Base-by-base conservation (phyloP, 306 rosid genomes). In the Casuarina equisetifolia region DNA sequence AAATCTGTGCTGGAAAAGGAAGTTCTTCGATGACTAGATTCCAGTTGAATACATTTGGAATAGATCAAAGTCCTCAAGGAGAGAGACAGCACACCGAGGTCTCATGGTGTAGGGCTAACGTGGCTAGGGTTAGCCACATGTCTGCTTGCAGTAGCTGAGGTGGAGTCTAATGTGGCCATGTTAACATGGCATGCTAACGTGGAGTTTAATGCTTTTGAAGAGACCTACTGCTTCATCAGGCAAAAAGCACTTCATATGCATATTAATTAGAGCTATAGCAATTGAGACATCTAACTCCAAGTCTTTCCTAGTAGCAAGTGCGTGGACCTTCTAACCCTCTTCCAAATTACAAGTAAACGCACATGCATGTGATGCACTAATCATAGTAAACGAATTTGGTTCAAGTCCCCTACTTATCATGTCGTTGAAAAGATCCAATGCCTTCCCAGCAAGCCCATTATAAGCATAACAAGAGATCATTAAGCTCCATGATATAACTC, bases 401-500 rank as follows among this genome's bases (percentile, higher is more conserved):
- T 89, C 85, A 39, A 90, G 59, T 81, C 79, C 72, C 67, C 49
- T 70, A 71, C 89, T 80, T 66, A 85, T 74, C 97, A 93, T 94
- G 84, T 90, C 83, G 48, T 78, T 71, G 83, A 90, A 90, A 75
- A 86, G 80, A 75, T 81, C 74, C 55, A 91, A 49, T 35, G 96
- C 93, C 57, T 74, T 52, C 45, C 78, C 69, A 79, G 79, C 88
- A 52, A 76, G 84, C 61, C 92, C 93, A 50, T 91, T 90, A 48
- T 84, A 88, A 54, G 93, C 83, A 84, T 83, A 84, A 78, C 93
- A 93, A 4, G 96, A 92, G 70, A 93, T 75, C 90, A 93, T 88
- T 63, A 97, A 84, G 87, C 96, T 91, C 93, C 98, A 91, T 45
- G 98, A 88, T 81, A 93, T 71, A 39, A 93, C 76, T 90, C 79